Percentiles rank a stretch among this genome's conserved stretches.
Conservation (phyloP, 208 protist genomes). For the Novymonas esmeraldas region DNA sequence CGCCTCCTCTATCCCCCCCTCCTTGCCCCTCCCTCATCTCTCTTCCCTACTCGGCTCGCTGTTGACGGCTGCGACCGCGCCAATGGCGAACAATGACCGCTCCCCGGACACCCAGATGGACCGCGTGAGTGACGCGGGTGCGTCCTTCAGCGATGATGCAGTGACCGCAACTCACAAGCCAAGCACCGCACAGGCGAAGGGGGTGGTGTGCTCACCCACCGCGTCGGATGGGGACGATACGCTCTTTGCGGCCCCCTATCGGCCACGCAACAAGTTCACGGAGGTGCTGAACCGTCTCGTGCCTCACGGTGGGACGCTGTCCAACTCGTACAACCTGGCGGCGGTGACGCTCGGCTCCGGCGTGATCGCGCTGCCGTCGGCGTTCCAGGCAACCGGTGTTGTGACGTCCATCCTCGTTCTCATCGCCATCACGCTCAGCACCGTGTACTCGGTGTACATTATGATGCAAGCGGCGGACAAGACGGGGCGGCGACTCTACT, state of each 20-base stretch:
- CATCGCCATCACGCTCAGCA: conserved; percentile 54
- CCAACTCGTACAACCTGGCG: conserved; percentile 76
- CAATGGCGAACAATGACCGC: neutral
- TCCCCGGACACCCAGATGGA: neutral
- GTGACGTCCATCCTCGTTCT: conserved; percentile 57
- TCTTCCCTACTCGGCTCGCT: neutral
- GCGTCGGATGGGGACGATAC: neutral
- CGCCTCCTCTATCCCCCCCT: neutral
- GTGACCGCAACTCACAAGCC: neutral
- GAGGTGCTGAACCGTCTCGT: conserved; percentile 51
- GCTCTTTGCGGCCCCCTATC: conserved; percentile 14
- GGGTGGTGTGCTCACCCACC: neutral
- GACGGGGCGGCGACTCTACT: conserved; percentile 47
- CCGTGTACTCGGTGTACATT: conserved; percentile 84
- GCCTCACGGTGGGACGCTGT: conserved; percentile 70
- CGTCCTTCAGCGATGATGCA: conserved; percentile 5
- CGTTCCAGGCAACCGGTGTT: conserved; percentile 70
- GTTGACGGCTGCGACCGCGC: neutral
- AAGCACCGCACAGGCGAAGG: neutral
- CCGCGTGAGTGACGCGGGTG: neutral
- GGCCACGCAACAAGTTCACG: conserved; percentile 37
- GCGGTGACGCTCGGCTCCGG: conserved; percentile 80
- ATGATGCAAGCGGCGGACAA: conserved; percentile 74
- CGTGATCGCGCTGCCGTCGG: conserved; percentile 75
- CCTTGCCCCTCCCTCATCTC: neutral